These are phyloP conservation scores for Neurospora tetrasperma DNA, from an alignment of 495 filamentous ascomycete genomes.

Conservation along the genomic window DNA sequence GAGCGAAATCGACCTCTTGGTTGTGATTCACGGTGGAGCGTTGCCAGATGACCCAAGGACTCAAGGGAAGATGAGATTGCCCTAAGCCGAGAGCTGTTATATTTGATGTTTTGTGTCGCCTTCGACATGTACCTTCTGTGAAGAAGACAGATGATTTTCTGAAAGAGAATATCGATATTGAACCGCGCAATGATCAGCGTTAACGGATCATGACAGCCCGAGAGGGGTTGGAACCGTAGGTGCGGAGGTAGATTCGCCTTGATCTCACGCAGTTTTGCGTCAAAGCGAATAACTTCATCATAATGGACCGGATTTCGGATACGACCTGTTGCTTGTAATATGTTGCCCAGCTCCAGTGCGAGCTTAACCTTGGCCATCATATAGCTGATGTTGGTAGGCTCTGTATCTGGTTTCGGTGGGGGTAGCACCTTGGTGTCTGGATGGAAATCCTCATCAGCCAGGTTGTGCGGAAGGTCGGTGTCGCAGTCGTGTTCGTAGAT, in stretches of 20 bases:
- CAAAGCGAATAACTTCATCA: conserved; percentile 70
- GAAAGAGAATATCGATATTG: conserved; percentile 69
- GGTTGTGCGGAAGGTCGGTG: conserved; percentile 74
- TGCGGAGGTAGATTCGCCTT: conserved; percentile 57
- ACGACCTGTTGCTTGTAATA: conserved; percentile 40
- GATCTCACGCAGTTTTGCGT: conserved; percentile 60
- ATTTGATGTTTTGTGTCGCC: conserved; percentile 60
- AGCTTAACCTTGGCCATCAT: conserved; percentile 74
- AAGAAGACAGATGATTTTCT: conserved; percentile 72
- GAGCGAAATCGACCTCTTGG: conserved; percentile 59
- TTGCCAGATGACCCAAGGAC: conserved; percentile 63
- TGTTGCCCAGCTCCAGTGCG: conserved; percentile 43
- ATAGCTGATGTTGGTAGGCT: conserved; percentile 80
- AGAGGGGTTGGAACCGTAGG: conserved; percentile 57
- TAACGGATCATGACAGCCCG: conserved; percentile 64
- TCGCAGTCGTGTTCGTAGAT: conserved; percentile 75
- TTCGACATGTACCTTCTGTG: conserved; percentile 74
- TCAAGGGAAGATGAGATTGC: conserved; percentile 73
- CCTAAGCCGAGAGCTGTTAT: conserved; percentile 67
- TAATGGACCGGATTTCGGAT: conserved; percentile 50
- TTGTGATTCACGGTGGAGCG: conserved; percentile 65
- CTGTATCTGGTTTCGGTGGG: conserved; percentile 57
- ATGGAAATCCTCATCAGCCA: conserved; percentile 89
- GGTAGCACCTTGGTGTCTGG: conserved; percentile 69
- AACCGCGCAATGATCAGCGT: conserved; percentile 74